Base-by-base conservation (phyloP, 2,329 filamentous ascomycete species). In the Talaromyces sp. region DNA sequence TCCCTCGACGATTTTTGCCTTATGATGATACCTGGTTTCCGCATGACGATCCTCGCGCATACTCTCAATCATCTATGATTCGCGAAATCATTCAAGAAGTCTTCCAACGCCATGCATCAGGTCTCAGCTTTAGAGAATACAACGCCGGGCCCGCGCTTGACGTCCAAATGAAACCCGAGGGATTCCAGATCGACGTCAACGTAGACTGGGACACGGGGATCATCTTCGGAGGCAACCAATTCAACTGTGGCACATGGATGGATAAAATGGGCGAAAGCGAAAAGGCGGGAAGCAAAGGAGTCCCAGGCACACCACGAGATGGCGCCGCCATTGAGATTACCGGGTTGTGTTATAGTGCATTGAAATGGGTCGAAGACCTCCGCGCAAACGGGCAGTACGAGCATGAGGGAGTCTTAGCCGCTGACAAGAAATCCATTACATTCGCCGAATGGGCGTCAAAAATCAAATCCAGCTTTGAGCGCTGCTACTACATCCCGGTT, bases 261-360 rank as follows among this genome's bases (percentile, higher is more conserved):
- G 95, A 99, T 83, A 99, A 99, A 85, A 99, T 99, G 95, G 95
- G 95, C n/a, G 95, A 99, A 78, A 97, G 93, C 68, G 88, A 91
- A 69, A 91, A 89, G 68, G 95, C 96, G 17, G 90, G 91, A 66
- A 97, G 89, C 73, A 98, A 97, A 81, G 96, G 95, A 59, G 83
- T 97, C 22, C 96, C 95, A 0, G 95, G 93, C 8, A 99, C 95
- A n/a, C 95, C 95, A 56, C 90, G 96, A 72, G 96, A 99, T 75
- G 95, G 95, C 34, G 93, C 95, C 49, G 93, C 95, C 22, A 86
- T 99, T 64, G 95, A 99, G 77, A 98, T 99, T 74, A 97, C 90
- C 0, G 96, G 95, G 58, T 85, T 99, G 64, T 83, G 95, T 19
- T 99, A 97, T 83, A 98, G 93, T 81, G 89, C 91, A 5, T 82